Evolutionary conservation across 1,284 basidiomycete genomes (phyloP).

Genomic region (Pulveroboletus sp.): DNA sequence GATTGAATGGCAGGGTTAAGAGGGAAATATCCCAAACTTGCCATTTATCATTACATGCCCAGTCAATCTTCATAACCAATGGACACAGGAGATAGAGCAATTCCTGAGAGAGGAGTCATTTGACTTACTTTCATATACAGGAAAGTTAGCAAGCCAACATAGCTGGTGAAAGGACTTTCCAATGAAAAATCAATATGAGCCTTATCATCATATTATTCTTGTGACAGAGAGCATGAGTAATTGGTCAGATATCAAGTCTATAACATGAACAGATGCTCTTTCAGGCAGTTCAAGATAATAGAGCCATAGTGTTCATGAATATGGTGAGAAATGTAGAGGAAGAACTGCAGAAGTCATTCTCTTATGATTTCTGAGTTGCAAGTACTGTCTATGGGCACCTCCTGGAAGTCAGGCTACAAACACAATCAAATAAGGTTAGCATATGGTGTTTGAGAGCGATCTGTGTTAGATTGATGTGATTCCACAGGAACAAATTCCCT

Average conservation of each 20-base stretch:
- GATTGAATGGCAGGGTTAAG: not conserved
- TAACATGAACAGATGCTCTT: no score
- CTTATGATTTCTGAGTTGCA: not conserved
- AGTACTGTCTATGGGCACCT: not conserved
- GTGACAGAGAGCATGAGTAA: not conserved
- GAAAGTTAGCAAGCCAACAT: not conserved
- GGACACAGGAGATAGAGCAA: not conserved
- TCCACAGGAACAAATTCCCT: not conserved
- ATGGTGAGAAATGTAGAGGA: not conserved
- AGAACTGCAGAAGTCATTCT: not conserved
- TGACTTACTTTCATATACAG: not conserved
- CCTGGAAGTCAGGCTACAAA: no score
- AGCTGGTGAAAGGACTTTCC: not conserved
- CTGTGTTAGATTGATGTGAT: no score
- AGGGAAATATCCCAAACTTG: not conserved
- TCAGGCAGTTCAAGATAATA: not conserved
- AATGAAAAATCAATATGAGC: not conserved
- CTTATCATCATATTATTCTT: not conserved
- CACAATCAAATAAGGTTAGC: no score
- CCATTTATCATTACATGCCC: constrained; percentile 7
- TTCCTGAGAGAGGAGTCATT: not conserved
- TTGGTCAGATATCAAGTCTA: no score
- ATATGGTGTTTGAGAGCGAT: no score
- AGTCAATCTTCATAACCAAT: constrained; percentile 1
- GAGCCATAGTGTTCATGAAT: not conserved